Evolutionary conservation across 768 basidiomycete species (phyloP).

Genomic region (Punctularia strigosozonata): DNA sequence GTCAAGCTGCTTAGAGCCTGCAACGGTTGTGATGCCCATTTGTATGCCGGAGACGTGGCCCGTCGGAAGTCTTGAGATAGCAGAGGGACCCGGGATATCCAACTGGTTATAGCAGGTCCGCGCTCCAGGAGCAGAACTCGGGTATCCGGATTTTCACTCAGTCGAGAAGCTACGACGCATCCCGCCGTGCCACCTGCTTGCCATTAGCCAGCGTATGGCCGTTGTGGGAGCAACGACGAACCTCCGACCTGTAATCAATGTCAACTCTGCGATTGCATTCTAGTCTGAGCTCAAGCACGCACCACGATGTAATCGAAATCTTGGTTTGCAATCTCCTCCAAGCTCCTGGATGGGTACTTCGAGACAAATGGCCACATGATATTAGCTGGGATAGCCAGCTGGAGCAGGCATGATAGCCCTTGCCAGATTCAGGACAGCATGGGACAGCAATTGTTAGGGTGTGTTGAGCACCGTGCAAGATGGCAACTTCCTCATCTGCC

Average conservation of each 20-base stretch:
- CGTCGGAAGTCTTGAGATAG: conserved; percentile 18
- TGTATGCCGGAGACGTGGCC: conserved; percentile 11
- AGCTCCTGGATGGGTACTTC: no score
- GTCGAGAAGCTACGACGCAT: conserved; percentile 23
- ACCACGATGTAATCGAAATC: background rate
- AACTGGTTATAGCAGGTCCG: conserved; percentile 16
- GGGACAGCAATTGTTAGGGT: no score
- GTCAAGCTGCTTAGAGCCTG: conserved; percentile 4
- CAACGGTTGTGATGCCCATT: conserved; percentile 8
- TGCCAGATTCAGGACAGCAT: no score
- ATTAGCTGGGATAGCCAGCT: no score
- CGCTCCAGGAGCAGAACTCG: conserved; percentile 21
- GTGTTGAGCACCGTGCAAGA: no score
- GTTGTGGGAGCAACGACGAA: background rate
- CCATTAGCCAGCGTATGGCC: background rate
- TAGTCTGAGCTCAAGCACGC: background rate
- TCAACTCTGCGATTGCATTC: conserved; percentile 5
- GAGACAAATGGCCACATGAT: background rate
- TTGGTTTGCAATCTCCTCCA: no score
- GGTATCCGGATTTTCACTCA: conserved; percentile 19
- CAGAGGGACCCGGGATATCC: conserved; percentile 18
- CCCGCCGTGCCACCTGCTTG: conserved; percentile 24
- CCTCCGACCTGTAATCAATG: conserved; percentile 16
- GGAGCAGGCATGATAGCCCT: no score
- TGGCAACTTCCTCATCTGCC: no score